A percentile compares a stretch with the other conserved stretches of the same genome.
These are phyloP conservation scores for Beauveria medogensis DNA, from an alignment of 2,329 filamentous ascomycete genomes.

Conservation along the genomic window DNA sequence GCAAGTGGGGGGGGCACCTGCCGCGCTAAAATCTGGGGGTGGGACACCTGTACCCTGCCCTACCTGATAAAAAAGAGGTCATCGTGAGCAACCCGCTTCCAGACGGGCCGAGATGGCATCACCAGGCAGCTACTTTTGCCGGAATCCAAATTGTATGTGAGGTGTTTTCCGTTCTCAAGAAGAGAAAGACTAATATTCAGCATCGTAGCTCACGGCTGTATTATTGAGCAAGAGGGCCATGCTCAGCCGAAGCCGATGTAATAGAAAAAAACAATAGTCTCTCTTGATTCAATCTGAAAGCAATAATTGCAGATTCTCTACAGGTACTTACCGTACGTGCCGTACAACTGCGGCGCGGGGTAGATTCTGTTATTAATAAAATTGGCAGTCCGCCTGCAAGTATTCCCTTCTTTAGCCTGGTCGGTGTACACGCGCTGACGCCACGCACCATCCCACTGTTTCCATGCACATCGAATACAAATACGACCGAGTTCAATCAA, in stretches of 20 bases:
- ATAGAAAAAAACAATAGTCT: not conserved
- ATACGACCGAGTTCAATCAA: not conserved
- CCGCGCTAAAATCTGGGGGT: constrained; percentile 15
- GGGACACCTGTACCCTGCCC: constrained; percentile 1
- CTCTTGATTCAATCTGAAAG: too few species aligned
- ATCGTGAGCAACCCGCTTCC: not conserved
- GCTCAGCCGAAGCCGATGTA: too few species aligned
- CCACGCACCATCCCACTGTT: not conserved
- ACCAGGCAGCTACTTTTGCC: too few species aligned
- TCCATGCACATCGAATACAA: not conserved
- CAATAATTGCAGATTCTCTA: too few species aligned
- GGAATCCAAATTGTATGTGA: too few species aligned
- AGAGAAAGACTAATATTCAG: too few species aligned
- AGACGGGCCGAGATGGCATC: not conserved
- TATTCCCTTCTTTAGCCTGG: not conserved
- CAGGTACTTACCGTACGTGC: too few species aligned
- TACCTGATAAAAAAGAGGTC: not conserved
- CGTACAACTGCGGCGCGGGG: not conserved
- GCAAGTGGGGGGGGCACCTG: not conserved
- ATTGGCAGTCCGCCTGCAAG: not conserved
- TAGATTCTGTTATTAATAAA: constrained; percentile 7
- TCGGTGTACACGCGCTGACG: not conserved
- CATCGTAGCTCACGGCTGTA: too few species aligned
- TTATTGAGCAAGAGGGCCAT: too few species aligned
- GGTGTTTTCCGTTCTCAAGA: too few species aligned